Conservation (phyloP, 768 basidiomycete species). For the Termitomyces titanicus region DNA sequence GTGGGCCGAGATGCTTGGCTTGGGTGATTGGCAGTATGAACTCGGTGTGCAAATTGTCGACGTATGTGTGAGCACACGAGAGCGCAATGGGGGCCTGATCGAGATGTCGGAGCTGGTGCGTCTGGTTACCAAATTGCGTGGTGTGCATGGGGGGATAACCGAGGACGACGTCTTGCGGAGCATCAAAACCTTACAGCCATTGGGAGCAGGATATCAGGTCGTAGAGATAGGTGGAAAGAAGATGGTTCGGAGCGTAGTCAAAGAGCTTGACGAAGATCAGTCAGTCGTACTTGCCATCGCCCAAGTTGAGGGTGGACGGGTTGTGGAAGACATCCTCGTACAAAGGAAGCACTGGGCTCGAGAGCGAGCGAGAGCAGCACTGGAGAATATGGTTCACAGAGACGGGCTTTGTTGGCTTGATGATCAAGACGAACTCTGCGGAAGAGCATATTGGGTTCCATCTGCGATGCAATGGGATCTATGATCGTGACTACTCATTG, state of each 20-base stretch:
- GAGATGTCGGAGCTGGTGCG: constrained; percentile 82
- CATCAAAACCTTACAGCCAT: constrained; percentile 82
- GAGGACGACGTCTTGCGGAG: constrained; percentile 83
- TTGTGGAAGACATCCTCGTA: constrained; percentile 64
- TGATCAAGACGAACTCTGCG: constrained; percentile 69
- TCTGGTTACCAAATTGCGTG: constrained; percentile 73
- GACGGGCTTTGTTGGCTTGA: constrained; percentile 97
- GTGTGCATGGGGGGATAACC: constrained; percentile 65
- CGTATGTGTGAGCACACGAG: constrained; percentile 83
- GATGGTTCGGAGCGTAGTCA: constrained; percentile 87
- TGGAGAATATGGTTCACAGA: constrained; percentile 87
- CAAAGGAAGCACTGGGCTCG: constrained; percentile 68
- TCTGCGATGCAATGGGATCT: constrained; percentile 86
- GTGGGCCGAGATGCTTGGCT: constrained; percentile 86
- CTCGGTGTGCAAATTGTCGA: constrained; percentile 95
- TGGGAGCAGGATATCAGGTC: constrained; percentile 90
- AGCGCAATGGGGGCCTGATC: constrained; percentile 90
- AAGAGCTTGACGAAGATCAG: constrained; percentile 89
- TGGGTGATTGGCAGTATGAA: constrained; percentile 96
- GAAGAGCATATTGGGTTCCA: constrained; percentile 82
- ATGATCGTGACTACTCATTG: constrained; percentile 22
- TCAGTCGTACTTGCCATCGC: constrained; percentile 76
- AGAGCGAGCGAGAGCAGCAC: constrained; percentile 69
- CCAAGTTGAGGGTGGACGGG: constrained; percentile 60
- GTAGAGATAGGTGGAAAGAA: constrained; percentile 69